These are phyloP conservation scores for Plantago elongata DNA, from an alignment of 257 asterid genomes.

Conservation along the genomic window DNA sequence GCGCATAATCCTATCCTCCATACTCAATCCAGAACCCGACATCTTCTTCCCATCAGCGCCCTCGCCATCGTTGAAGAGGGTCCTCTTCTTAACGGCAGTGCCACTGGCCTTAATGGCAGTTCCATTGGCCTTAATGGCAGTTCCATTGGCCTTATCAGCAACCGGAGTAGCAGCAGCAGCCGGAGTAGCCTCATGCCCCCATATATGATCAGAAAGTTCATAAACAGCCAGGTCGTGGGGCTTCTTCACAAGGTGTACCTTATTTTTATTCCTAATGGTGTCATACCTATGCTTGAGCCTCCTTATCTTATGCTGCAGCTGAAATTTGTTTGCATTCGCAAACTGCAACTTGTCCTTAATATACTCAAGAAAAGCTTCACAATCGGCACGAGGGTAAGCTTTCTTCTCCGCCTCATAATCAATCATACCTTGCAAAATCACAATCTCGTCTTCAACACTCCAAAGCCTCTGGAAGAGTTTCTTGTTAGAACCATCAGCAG, in stretches of 20 bases:
- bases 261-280: conserved; percentile 43
- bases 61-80: neutral
- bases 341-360: conserved; percentile 42
- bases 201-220: conserved; percentile 38
- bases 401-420: conserved; percentile 38
- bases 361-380: conserved; percentile 44
- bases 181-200: conserved; percentile 38
- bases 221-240: conserved; percentile 46
- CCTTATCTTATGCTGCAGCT: conserved; percentile 54
- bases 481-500: conserved; percentile 24
- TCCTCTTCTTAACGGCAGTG: conserved; percentile 20
- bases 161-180: too few relatives aligned
- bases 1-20: conserved; percentile 37
- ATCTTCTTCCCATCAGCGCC: conserved; percentile 8
- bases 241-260: conserved; percentile 21
- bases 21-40: conserved; percentile 5
- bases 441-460: conserved; percentile 66
- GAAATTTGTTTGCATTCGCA: conserved; percentile 30
- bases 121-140: neutral
- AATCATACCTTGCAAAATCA: conserved; percentile 42
- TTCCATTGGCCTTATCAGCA: conserved; percentile 7
- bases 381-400: conserved; percentile 36
- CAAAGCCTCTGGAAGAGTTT: conserved; percentile 52
- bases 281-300: conserved; percentile 46
- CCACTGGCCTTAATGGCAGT: conserved; percentile 19